Evolutionary conservation across 2,329 filamentous ascomycete species (phyloP), one percentile per base, ranked within the genome.

Genomic region (Neofusicoccum cordaticola): DNA sequence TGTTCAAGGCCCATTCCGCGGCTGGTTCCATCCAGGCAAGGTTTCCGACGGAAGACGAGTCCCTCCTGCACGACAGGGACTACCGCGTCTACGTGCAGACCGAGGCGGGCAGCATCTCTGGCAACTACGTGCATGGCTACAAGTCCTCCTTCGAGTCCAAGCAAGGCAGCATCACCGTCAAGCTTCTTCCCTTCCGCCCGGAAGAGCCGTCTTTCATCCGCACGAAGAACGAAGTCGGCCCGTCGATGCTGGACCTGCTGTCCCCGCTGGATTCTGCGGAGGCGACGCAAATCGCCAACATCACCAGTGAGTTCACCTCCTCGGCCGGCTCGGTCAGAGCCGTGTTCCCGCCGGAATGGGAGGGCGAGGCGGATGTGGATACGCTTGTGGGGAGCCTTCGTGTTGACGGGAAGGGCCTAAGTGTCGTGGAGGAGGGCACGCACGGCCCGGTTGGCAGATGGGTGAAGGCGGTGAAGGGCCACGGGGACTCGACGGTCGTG

Each of bases 401-500:
- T 5, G 57, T 61, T 12, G 17, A 13, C 6, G 57, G 57, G 2
- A 11, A 61, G 4, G 57, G 19, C 2, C 8, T 61, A n/a, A 17
- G 31, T 1, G 31, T 61, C 12, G 57, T 61, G 17, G 7, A 17
- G 19, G 57, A 61, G 57, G 57, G 57, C 1, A 39, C 42, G 2
- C 42, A 61, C n/a, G 57, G 57, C 4, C 44, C 57, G 11, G 35
- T 50, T 0, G 57, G 57, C 5, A 50, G 19, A 35, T 61, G 57
- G 57, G 45, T 61, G 11, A 31, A 41, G 17, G 57, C 44, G n/a
- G 57, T 61, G 3, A 61, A 61, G n/a, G 57, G 57, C 7, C 31
- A 61, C 1, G 34, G 44, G 1, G 45, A 50, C 3, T 37, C 31
- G 42, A 27, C n/a, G 3, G 42, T 48, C 5, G n/a, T 41, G 17